Evolutionary conservation across 2,329 filamentous ascomycete genomes (phyloP).

Genomic region (Phialophora verrucosa): DNA sequence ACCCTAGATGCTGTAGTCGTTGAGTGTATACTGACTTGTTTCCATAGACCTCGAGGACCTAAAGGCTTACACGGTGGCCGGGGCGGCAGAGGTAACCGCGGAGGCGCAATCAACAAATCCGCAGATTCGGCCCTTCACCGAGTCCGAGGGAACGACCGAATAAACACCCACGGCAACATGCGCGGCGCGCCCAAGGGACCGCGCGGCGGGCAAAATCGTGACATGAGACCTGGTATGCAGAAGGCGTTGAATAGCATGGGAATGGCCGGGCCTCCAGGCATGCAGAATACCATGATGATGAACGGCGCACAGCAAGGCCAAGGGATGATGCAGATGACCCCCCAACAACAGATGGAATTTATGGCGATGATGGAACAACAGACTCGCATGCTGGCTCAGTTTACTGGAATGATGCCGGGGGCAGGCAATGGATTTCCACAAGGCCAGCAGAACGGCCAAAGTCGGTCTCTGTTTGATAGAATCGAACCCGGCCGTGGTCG

Average conservation of each 20-base stretch:
- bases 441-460: slow-evolving; percentile 48
- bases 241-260: slow-evolving; percentile 49
- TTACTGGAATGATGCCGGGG: slow-evolving; percentile 61
- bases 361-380: slow-evolving; percentile 84
- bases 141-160: slow-evolving; percentile 78
- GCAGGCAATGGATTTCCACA: slow-evolving; percentile 56
- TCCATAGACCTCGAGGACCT: slow-evolving; percentile 81
- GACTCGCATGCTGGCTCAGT: slow-evolving; percentile 80
- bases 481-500: slow-evolving; percentile 52
- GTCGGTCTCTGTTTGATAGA: slow-evolving; percentile 75
- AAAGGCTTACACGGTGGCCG: slow-evolving; percentile 87
- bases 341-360: slow-evolving; percentile 74
- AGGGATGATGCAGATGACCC: slow-evolving; percentile 62
- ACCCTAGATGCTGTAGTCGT: background rate
- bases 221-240: slow-evolving; percentile 55
- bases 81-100: slow-evolving; percentile 75
- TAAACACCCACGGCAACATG: slow-evolving; percentile 71
- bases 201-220: slow-evolving; percentile 57
- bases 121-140: slow-evolving; percentile 79
- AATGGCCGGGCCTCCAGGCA: slow-evolving; percentile 29
- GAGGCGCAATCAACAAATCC: slow-evolving; percentile 80
- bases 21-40: slow-evolving; percentile 16
- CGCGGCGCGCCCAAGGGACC: slow-evolving; percentile 74
- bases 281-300: slow-evolving; percentile 54
- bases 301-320: slow-evolving; percentile 54